Base-by-base conservation (phyloP, 148 eudicot genomes). In the Linanthus parryae region DNA sequence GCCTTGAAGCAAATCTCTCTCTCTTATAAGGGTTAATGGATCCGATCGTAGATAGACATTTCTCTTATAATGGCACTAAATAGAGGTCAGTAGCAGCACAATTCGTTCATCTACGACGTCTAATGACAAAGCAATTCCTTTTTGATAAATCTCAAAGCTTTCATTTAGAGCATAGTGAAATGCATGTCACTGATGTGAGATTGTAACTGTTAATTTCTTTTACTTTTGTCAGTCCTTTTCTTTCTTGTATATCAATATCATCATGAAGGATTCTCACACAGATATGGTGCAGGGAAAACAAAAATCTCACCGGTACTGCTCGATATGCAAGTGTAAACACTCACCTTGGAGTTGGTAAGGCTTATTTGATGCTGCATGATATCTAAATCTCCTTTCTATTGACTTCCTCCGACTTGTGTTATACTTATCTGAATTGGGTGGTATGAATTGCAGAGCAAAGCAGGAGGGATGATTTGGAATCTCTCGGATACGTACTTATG, bases 301-400 rank as follows among this genome's bases (percentile, higher is more conserved):
- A 90, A 67, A 90, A 85, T 62, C 91, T 85, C 27, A 90, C 97
- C 0, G 97, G 97, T 21, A 90, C 97, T 35, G 97, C 97, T 65
- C 91, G 97, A 57, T 90, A 90, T 80, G 95, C 97, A 15, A 90
- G 97, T 70, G 88, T 85, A 45, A 90, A 85, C 70, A 90, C 97
- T 14, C 97, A 90, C 68, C 97, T 90, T 63, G 97, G 97, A 62
- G 81, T 90, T 70, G 97, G 97, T 90, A 58, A 78, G 84, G n/a
- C n/a, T n/a, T n/a, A n/a, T n/a, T n/a, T n/a, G n/a, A n/a, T n/a
- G n/a, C n/a, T n/a, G n/a, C n/a, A n/a, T n/a, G n/a, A n/a, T n/a
- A n/a, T n/a, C n/a, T 31, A 18, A 17, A 29, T 18, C 24, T 16
- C n/a, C n/a, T n/a, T n/a, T n/a, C n/a, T n/a, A n/a, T n/a, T n/a